Percentiles rank a stretch among this genome's conserved stretches.
Conservation (phyloP, 2,329 filamentous ascomycete species). For the Verticillium nubilum region DNA sequence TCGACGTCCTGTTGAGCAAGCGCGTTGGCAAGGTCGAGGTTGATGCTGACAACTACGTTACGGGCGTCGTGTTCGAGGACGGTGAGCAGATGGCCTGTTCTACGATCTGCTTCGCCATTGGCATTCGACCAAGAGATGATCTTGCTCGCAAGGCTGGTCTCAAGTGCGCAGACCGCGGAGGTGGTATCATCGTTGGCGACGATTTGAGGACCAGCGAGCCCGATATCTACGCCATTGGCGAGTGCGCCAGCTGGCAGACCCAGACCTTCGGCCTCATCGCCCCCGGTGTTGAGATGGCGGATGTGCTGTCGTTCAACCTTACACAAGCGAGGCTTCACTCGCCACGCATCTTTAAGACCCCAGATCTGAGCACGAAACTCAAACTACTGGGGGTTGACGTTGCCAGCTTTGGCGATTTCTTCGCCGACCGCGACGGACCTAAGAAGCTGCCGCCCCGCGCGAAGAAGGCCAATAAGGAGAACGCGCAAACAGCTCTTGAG, state of each 20-base stretch:
- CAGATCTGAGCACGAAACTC: slow-evolving; percentile 85
- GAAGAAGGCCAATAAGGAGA: slow-evolving; percentile 31
- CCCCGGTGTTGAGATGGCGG: slow-evolving; percentile 88
- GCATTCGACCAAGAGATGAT: slow-evolving; percentile 75
- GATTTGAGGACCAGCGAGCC: slow-evolving; percentile 64
- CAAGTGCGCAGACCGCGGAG: slow-evolving; percentile 64
- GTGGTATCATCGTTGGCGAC: slow-evolving; percentile 67
- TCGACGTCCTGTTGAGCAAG: slow-evolving; percentile 76
- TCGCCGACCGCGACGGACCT: slow-evolving; percentile 80
- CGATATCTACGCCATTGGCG: slow-evolving; percentile 81
- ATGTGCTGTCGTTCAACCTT: slow-evolving; percentile 85
- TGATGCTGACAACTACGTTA: slow-evolving; percentile 61
- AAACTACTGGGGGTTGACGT: slow-evolving; percentile 89
- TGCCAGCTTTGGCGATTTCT: slow-evolving; percentile 90
- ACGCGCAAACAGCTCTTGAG: slow-evolving; percentile 30
- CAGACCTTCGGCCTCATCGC: slow-evolving; percentile 87
- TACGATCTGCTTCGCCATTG: slow-evolving; percentile 85
- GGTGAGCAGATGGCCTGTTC: slow-evolving; percentile 72
- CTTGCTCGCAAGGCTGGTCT: slow-evolving; percentile 67
- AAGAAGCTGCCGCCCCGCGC: slow-evolving; percentile 62
- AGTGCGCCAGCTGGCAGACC: slow-evolving; percentile 84
- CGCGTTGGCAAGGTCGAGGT: slow-evolving; percentile 68
- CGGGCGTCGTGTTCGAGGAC: slow-evolving; percentile 74
- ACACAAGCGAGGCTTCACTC: slow-evolving; percentile 72
- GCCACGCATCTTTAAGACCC: slow-evolving; percentile 67